phyloP scores from a whole-genome alignment of 768 basidiomycete genomes.

The Rhizopogon vulgaris region DNA sequence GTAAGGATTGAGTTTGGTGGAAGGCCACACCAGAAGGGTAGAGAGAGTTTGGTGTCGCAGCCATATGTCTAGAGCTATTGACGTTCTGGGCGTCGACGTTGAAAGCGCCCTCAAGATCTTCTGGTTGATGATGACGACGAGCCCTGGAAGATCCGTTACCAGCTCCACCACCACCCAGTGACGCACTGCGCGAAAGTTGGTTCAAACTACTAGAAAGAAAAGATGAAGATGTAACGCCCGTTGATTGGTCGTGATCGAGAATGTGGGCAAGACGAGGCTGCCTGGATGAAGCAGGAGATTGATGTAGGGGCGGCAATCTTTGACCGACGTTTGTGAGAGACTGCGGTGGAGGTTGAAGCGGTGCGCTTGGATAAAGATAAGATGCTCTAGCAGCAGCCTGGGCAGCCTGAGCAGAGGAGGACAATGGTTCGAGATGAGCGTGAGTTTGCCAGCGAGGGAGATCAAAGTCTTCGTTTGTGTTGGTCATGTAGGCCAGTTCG shows the following conservation, averaged over 20 bases:
- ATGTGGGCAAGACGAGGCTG: slow-evolving; percentile 64
- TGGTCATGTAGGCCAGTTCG: slow-evolving; percentile 68
- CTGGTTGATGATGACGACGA: slow-evolving; percentile 63
- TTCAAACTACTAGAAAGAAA: slow-evolving; percentile 47
- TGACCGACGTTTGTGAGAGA: slow-evolving; percentile 32
- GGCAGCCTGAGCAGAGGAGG: slow-evolving; percentile 59
- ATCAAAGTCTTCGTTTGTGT: slow-evolving; percentile 78
- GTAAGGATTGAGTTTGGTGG: slow-evolving; percentile 41
- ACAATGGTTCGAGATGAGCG: slow-evolving; percentile 37
- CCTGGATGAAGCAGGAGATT: slow-evolving; percentile 37
- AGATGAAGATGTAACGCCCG: slow-evolving; percentile 34
- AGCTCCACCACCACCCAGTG: slow-evolving; percentile 45
- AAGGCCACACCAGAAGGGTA: slow-evolving; percentile 55
- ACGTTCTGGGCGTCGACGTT: slow-evolving; percentile 26
- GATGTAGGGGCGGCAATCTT: slow-evolving; percentile 46
- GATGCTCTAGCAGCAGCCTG: slow-evolving; percentile 40
- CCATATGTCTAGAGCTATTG: slow-evolving; percentile 17
- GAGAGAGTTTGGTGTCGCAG: slow-evolving; percentile 36
- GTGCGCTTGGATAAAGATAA: slow-evolving; percentile 42
- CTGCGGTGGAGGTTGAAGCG: slow-evolving; percentile 42
- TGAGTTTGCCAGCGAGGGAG: slow-evolving; percentile 52
- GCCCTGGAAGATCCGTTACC: slow-evolving; percentile 37
- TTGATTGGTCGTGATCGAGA: slow-evolving; percentile 57
- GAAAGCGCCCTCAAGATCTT: slow-evolving; percentile 58
- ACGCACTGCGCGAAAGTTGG: slow-evolving; percentile 62